phyloP scores from a whole-genome alignment of 768 basidiomycete genomes.

The Lactarius psammicola region DNA sequence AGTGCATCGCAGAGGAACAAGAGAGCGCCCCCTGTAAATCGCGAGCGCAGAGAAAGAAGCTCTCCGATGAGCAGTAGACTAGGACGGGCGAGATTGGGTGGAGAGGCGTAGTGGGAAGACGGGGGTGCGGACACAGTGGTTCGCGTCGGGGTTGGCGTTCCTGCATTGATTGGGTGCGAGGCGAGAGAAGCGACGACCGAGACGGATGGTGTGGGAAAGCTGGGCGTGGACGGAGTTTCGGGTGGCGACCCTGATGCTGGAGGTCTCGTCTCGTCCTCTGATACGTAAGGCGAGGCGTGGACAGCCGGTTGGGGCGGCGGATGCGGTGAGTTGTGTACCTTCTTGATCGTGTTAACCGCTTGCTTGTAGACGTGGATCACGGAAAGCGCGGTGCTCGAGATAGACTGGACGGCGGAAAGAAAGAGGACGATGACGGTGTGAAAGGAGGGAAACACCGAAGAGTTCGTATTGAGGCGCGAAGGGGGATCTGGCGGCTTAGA shows the following conservation, averaged over 20 bases:
- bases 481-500: slow-evolving; percentile 32
- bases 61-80: slow-evolving; percentile 49
- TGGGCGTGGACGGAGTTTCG: neutral
- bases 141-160: neutral
- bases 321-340: slow-evolving; percentile 45
- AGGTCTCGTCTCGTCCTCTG: neutral
- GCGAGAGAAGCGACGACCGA: slow-evolving; percentile 7
- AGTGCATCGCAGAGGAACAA: slow-evolving; percentile 49
- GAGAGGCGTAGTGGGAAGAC: neutral
- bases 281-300: neutral
- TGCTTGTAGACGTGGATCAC: slow-evolving; percentile 69
- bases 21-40: slow-evolving; percentile 48
- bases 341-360: slow-evolving; percentile 59
- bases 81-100: slow-evolving; percentile 42
- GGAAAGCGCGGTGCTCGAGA: slow-evolving; percentile 67
- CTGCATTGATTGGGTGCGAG: neutral
- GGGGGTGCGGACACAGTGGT: neutral
- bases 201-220: slow-evolving; percentile 17
- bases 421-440: slow-evolving; percentile 62
- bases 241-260: slow-evolving; percentile 1
- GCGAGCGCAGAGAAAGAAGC: slow-evolving; percentile 47
- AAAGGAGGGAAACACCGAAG: slow-evolving; percentile 35
- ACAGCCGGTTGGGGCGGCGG: slow-evolving; percentile 6
- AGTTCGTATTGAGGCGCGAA: slow-evolving; percentile 33
- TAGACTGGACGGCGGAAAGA: slow-evolving; percentile 69